Base-by-base conservation (phyloP, 164 flowering plant genomes). In the Magnolia kwangsiensis region DNA sequence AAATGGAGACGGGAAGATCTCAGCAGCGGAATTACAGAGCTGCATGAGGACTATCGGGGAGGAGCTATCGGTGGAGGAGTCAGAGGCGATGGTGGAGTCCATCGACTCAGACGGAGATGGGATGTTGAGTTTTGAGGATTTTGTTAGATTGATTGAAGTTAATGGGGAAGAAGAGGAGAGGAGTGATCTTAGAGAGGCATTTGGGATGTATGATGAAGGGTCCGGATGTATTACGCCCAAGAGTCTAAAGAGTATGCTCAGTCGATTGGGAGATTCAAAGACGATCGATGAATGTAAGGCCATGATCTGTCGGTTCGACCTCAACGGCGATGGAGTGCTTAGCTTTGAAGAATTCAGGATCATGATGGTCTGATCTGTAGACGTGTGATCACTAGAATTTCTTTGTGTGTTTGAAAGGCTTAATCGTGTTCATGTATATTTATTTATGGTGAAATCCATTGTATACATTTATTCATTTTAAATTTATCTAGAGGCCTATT, bases 261-360 rank as follows among this genome's bases (percentile, higher is more conserved):
- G 66, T 55, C 45, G 72, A 21, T 58, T 87, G 20, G 88, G 88
- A 0, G 80, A 85, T 24, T 73, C 76, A 8, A 84, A 63, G 27
- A 72, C 85, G 0, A 69, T 76, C 14, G 87, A 82, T 65, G 85
- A 85, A 19, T 87, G 89, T 55, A 78, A 4, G 63, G 71, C 50
- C 18, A 85, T 87, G 89, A 83, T 87, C 59, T 29, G 69, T 1
- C 72, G 63, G 11, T 85, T 82, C 71, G 89, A 87, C 75, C 68
- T 83, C 11, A 71, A 85, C 71, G 87, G 86, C 2, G 86, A 87
- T 74, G 87, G 86, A 1, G 81, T 82, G 64, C 72, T 87, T 8
- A 70, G 81, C 75, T 85, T 87, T 64, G 85, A 87, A n/a, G 86
- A 87, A 59, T 87, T 87, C 50, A 73, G 49, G 45, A 20, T 75